A percentile compares a stretch with the other conserved stretches of the same genome.
Conservation (phyloP, 371 early-diverging fungal genomes). For the Mortierella sp. region DNA sequence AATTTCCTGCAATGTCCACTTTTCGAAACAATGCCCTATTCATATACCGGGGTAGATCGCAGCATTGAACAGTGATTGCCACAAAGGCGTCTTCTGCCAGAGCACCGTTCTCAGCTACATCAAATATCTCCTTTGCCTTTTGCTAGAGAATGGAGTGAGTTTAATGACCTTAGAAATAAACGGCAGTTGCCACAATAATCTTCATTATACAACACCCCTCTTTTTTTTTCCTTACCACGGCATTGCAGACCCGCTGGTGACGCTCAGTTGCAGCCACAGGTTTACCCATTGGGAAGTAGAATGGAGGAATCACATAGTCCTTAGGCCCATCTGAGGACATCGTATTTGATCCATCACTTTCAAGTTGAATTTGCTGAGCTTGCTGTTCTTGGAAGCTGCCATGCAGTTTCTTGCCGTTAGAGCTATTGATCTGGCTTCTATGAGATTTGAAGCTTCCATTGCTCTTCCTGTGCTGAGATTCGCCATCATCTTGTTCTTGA, state of each 20-base stretch:
- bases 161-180: background rate
- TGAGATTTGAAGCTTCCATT: slow-evolving; percentile 19
- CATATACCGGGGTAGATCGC: slow-evolving; percentile 71
- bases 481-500: slow-evolving; percentile 13
- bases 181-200: background rate
- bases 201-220: background rate
- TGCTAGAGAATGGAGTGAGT: slow-evolving; percentile 12
- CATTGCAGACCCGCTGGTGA: slow-evolving; percentile 40
- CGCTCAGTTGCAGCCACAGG: slow-evolving; percentile 51
- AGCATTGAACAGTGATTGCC: slow-evolving; percentile 65
- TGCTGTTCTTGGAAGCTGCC: slow-evolving; percentile 26
- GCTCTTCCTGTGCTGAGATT: background rate
- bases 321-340: background rate
- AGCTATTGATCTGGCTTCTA: slow-evolving; percentile 35
- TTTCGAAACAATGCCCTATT: slow-evolving; percentile 72
- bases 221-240: slow-evolving; percentile 45
- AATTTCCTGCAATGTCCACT: slow-evolving; percentile 42
- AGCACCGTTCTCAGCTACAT: slow-evolving; percentile 37
- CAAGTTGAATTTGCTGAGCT: background rate
- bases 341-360: background rate
- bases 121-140: slow-evolving; percentile 45
- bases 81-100: slow-evolving; percentile 65
- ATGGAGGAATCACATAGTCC: slow-evolving; percentile 54
- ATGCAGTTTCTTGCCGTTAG: slow-evolving; percentile 35
- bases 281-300: slow-evolving; percentile 60